A percentile compares a stretch with the other conserved stretches of the same genome.
These are phyloP conservation scores for Babesia sp. DNA, from an alignment of 169 alveolate genomes.

Conservation along the genomic window DNA sequence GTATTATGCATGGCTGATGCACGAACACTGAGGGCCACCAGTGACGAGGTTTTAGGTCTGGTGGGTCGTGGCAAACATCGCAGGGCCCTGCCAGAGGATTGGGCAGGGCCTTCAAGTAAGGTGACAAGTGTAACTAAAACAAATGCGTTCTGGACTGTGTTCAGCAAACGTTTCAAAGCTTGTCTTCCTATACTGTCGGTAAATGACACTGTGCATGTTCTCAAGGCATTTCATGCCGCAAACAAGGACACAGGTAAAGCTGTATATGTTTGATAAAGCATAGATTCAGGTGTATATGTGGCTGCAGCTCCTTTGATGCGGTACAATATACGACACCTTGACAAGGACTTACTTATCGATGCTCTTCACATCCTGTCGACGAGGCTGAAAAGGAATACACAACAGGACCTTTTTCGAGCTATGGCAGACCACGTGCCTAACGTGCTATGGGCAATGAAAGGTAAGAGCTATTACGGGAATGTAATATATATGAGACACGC, in stretches of 20 bases:
- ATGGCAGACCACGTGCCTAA: constrained; percentile 62
- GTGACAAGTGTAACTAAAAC: constrained; percentile 1
- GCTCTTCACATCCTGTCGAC: constrained; percentile 35
- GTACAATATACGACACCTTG: constrained; percentile 25
- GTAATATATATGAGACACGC: neutral
- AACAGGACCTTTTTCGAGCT: constrained; percentile 37
- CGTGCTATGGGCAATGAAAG: constrained; percentile 40
- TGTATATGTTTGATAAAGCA: neutral
- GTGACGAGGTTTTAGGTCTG: constrained; percentile 33
- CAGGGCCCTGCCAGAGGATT: neutral
- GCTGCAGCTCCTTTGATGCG: constrained; percentile 33
- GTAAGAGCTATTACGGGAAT: neutral
- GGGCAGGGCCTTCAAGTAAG: neutral
- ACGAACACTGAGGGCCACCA: constrained; percentile 29
- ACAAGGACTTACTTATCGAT: constrained; percentile 12
- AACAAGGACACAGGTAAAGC: constrained; percentile 58
- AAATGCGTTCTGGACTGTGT: constrained; percentile 62
- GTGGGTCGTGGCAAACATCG: neutral
- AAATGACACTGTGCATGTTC: constrained; percentile 23
- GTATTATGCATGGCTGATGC: constrained; percentile 59
- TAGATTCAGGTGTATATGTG: constrained; percentile 51
- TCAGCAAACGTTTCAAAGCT: constrained; percentile 60
- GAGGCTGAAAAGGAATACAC: constrained; percentile 48
- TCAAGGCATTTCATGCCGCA: constrained; percentile 39
- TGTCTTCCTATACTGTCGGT: constrained; percentile 32